Evolutionary conservation across 148 eudicot species (phyloP).

Genomic region (Linanthus parryae): DNA sequence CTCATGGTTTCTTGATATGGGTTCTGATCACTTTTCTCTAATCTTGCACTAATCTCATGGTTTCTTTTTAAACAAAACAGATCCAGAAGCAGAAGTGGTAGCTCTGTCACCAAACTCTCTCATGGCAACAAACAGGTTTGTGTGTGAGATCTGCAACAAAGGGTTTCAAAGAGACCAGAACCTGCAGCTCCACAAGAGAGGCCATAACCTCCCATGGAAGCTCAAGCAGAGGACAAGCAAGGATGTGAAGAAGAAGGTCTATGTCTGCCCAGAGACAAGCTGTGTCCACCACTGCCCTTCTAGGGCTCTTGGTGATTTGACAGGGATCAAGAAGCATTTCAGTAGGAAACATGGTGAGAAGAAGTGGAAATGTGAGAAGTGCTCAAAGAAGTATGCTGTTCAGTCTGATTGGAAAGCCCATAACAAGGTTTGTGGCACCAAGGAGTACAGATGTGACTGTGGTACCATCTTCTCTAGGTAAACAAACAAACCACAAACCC

Average conservation of each 20-base stretch:
- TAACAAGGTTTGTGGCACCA: constrained; percentile 88
- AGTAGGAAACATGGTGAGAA: constrained; percentile 91
- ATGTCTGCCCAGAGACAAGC: constrained; percentile 71
- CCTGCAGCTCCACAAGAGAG: constrained; percentile 86
- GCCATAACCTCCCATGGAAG: constrained; percentile 97
- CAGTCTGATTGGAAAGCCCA: constrained; percentile 99
- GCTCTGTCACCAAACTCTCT: constrained; percentile 79
- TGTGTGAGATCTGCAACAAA: constrained; percentile 87
- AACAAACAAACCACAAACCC: neutral
- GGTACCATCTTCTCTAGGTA: constrained; percentile 97
- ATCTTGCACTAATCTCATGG: neutral
- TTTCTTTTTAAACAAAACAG: constrained; percentile 18
- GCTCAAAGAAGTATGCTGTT: constrained; percentile 89
- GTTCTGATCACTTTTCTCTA: neutral
- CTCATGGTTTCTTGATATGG: neutral
- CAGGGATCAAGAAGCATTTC: constrained; percentile 91
- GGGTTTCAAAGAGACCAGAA: constrained; percentile 96
- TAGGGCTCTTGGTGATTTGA: constrained; percentile 86
- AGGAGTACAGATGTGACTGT: constrained; percentile 95
- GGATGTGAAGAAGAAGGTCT: constrained; percentile 70
- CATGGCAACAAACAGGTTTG: constrained; percentile 71
- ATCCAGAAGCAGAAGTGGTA: constrained; percentile 91
- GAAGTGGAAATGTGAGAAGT: constrained; percentile 93
- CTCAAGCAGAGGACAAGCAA: constrained; percentile 70
- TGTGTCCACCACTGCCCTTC: constrained; percentile 90